Percentiles rank a stretch among this genome's conserved stretches.
Evolutionary conservation across 2,329 filamentous ascomycete species (phyloP).

Genomic region (Xylaria sp.): DNA sequence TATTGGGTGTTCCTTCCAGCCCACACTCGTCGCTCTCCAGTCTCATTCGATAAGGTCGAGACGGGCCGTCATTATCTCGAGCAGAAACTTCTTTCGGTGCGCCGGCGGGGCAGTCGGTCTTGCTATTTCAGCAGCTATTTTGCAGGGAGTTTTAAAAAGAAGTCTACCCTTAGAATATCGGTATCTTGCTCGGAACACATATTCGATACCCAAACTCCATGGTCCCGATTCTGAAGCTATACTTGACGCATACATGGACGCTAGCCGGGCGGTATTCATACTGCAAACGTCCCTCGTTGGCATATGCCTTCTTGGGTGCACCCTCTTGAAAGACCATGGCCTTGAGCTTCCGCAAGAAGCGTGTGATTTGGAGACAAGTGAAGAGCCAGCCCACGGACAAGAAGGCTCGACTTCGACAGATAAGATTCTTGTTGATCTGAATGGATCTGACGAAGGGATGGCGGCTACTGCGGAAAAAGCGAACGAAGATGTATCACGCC

Average conservation of each 20-base stretch:
- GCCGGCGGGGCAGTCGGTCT: constrained; percentile 68
- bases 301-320: neutral
- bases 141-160: constrained; percentile 47
- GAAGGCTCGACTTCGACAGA: neutral
- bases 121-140: constrained; percentile 64
- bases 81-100: constrained; percentile 70
- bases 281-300: neutral
- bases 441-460: neutral
- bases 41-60: constrained; percentile 66
- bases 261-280: neutral
- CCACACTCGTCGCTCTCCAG: constrained; percentile 65
- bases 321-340: neutral
- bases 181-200: neutral
- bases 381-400: neutral
- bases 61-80: constrained; percentile 69
- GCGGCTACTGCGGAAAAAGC: neutral
- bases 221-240: neutral
- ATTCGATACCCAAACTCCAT: neutral
- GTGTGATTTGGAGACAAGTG: neutral
- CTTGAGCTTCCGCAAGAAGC: neutral
- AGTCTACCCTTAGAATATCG: neutral
- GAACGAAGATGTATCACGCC: neutral
- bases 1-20: constrained; percentile 61
- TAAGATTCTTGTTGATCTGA: neutral
- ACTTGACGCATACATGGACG: neutral